Conservation (phyloP, 345 rosid species). For the Psidium friedrichsthalianum region DNA sequence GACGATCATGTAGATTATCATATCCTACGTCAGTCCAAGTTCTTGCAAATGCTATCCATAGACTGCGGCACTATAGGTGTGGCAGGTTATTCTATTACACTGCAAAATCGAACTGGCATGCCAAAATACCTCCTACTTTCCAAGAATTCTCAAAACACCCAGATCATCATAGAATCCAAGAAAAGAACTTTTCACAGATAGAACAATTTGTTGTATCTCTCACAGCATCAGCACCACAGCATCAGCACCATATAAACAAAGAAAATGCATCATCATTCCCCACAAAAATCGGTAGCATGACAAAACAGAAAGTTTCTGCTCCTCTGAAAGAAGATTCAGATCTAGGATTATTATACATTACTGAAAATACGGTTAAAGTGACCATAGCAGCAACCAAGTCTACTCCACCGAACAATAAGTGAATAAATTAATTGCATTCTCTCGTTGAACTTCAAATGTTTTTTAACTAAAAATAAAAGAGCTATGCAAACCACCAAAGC, state of each 20-base stretch:
- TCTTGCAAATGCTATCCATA: neutral
- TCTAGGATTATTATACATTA: neutral
- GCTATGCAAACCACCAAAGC: neutral
- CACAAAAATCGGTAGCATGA: neutral
- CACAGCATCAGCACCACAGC: neutral
- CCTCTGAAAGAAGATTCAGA: neutral
- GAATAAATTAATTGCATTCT: no score
- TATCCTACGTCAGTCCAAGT: neutral
- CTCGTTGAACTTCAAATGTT: neutral
- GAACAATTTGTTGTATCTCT: neutral
- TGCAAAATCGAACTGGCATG: neutral
- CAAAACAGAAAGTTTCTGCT: neutral
- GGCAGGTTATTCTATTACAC: no score
- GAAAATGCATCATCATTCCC: neutral
- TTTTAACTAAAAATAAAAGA: neutral
- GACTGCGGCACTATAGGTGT: no score
- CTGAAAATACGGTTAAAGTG: neutral
- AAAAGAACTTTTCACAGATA: neutral
- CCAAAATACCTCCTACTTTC: neutral
- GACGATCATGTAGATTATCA: neutral
- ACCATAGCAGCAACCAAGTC: neutral
- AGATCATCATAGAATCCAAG: neutral
- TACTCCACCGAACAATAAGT: neutral
- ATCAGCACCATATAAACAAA: neutral
- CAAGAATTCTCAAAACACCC: neutral